phyloP scores from a whole-genome alignment of 805 yeast genomes.

The Scheffersomyces stipitis region DNA sequence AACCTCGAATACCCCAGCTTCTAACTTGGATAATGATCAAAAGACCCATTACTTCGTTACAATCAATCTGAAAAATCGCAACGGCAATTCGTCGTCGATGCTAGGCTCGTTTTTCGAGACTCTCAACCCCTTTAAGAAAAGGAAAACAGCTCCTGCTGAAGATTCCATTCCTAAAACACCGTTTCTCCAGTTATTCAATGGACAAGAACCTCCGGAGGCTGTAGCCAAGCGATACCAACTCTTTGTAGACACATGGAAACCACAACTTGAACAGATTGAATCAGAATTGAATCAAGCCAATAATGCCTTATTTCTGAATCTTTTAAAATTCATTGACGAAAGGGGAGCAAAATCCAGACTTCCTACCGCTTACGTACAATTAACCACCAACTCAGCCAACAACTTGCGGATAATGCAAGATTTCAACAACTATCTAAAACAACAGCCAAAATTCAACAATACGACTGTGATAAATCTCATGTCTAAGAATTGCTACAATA shows the following conservation, averaged over 20 bases:
- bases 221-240: slow-evolving; percentile 22
- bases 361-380: slow-evolving; percentile 33
- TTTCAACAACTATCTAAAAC: slow-evolving; percentile 19
- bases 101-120: too few species aligned
- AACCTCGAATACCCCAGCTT: too few species aligned
- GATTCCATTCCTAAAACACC: slow-evolving; percentile 13
- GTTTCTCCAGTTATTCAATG: slow-evolving; percentile 21
- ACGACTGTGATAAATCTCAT: slow-evolving; percentile 26
- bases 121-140: too few species aligned
- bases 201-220: slow-evolving; percentile 20
- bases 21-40: slow-evolving; percentile 17
- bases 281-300: slow-evolving; percentile 32
- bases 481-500: slow-evolving; percentile 32
- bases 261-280: slow-evolving; percentile 27
- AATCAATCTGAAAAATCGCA: slow-evolving; percentile 4
- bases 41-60: slow-evolving; percentile 35
- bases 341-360: slow-evolving; percentile 16
- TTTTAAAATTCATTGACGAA: slow-evolving; percentile 24
- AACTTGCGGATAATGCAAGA: slow-evolving; percentile 39
- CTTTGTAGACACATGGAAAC: slow-evolving; percentile 26
- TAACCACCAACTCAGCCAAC: slow-evolving; percentile 42
- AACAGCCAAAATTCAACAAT: slow-evolving; percentile 6
- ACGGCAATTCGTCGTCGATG: not conserved
- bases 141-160: slow-evolving; percentile 2
- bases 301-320: slow-evolving; percentile 25